Conservation (phyloP, 2,329 filamentous ascomycete genomes). For the Aspergillus transmontanensis region DNA sequence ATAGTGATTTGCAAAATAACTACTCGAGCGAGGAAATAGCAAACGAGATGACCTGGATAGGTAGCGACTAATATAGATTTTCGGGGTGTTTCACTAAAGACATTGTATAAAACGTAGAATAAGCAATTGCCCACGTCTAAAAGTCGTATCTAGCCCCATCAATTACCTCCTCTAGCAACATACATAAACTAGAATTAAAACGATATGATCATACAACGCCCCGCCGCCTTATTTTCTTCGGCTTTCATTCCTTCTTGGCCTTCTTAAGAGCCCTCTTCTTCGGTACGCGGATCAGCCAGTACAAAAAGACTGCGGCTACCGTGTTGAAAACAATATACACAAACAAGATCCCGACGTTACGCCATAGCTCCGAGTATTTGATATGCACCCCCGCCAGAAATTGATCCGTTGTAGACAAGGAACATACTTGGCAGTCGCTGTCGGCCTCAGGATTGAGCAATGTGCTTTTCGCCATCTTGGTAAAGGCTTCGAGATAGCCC, state of each 20-base stretch:
- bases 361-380: conserved; percentile 51
- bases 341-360: conserved; percentile 59
- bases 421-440: conserved; percentile 58
- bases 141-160: neutral
- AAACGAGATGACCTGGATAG: too few species aligned
- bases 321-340: conserved; percentile 57
- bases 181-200: neutral
- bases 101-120: neutral
- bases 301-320: conserved; percentile 51
- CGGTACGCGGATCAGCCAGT: conserved; percentile 59
- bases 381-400: conserved; percentile 53
- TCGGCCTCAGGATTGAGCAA: conserved; percentile 64
- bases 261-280: conserved; percentile 45
- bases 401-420: conserved; percentile 46
- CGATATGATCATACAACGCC: neutral
- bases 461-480: conserved; percentile 56
- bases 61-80: too few species aligned
- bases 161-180: neutral
- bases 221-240: neutral
- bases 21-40: too few species aligned
- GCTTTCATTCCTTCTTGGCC: conserved; percentile 36
- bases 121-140: neutral
- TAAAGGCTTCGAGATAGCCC: conserved; percentile 63
- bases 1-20: too few species aligned
- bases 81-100: too few species aligned